These are phyloP conservation scores for Waltergamsia citrina DNA, from an alignment of 2,329 filamentous ascomycete species.

Conservation along the genomic window DNA sequence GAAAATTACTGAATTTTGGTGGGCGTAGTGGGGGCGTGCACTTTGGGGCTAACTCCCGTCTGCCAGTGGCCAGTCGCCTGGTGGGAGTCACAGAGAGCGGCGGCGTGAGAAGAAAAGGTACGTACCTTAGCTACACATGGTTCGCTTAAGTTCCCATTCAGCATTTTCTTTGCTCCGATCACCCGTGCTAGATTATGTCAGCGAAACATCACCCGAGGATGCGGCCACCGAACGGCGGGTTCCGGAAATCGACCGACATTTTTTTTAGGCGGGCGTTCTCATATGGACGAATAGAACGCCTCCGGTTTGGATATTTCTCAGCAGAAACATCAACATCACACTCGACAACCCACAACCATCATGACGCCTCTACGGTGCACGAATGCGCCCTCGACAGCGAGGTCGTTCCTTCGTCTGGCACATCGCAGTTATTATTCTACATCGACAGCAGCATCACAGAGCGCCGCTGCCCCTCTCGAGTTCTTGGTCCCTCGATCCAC, in stretches of 20 bases:
- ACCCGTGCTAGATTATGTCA: constrained; percentile 2
- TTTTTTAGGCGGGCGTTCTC: too few relatives aligned
- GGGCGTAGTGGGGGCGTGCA: constrained; percentile 26
- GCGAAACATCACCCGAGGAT: neutral
- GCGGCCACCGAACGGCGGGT: neutral
- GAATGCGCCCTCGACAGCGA: constrained; percentile 25
- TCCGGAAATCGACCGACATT: constrained; percentile 6
- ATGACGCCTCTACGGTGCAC: constrained; percentile 28
- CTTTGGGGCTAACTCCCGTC: constrained; percentile 29
- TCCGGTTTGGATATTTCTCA: constrained; percentile 19
- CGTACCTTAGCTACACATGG: constrained; percentile 4
- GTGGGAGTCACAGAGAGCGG: too few relatives aligned
- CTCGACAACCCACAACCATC: neutral
- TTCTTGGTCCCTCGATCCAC: constrained; percentile 27
- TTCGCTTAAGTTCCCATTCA: neutral
- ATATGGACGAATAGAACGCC: too few relatives aligned
- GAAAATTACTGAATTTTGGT: constrained; percentile 33
- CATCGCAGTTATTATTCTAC: constrained; percentile 19
- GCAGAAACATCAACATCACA: constrained; percentile 6
- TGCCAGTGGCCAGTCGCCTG: too few relatives aligned
- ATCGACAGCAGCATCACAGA: constrained; percentile 10
- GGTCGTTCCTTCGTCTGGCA: constrained; percentile 30
- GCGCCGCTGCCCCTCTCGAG: constrained; percentile 19
- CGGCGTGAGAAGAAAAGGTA: constrained; percentile 17
- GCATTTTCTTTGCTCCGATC: constrained; percentile 6